Evolutionary conservation across 83 land plant genomes (phyloP), one percentile per base, ranked within the genome.

Genomic region (Diphasiastrum complanatum): DNA sequence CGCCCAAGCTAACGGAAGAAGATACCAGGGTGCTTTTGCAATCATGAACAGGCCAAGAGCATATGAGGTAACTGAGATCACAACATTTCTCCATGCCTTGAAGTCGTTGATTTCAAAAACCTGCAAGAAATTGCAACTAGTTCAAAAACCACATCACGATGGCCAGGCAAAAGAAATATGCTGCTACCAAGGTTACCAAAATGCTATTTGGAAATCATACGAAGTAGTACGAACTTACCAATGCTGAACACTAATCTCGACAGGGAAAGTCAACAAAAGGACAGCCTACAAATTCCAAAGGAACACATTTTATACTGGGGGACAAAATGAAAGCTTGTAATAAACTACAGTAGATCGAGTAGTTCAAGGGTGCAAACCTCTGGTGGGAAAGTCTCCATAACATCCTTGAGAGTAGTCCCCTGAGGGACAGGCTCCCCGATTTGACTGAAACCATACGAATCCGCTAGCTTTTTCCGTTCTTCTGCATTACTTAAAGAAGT

Each of bases 1-100:
- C 30, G 97, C 92, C 97, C 97, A 91, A 61, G 97, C 97, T 41
- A 91, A 54, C 40, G 97, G 97, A 70, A 91, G 89, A 33, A 91
- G 69, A 61, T 91, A 91, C 92, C 92, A 91, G 30, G 97, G 97
- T 29, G 92, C 71, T 74, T 90, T 86, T 50, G 97, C 53, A 56
- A 91, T 91, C 80, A 86, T 74, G 31, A 74, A 63, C 14, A 91
- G 69, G 1, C 97, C 97, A 63, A 87, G 56, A 8, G 86, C 58
- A 61, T 91, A 91, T n/a, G 92, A 74, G 46, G 66, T 66, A 33
- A 80, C 81, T 16, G 91, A 77, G 61, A 82, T 72, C 33, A 72
- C 65, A 49, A 91, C 83, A 16, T 85, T 75, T 48, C 66, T 86
- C 92, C 88, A 91, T 48, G 97, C 84, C 69, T 91, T 91, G 43